Evolutionary conservation across 2,329 filamentous ascomycete species (phyloP), one percentile per base, ranked within the genome.

Genomic region (Xylariaceae sp.): DNA sequence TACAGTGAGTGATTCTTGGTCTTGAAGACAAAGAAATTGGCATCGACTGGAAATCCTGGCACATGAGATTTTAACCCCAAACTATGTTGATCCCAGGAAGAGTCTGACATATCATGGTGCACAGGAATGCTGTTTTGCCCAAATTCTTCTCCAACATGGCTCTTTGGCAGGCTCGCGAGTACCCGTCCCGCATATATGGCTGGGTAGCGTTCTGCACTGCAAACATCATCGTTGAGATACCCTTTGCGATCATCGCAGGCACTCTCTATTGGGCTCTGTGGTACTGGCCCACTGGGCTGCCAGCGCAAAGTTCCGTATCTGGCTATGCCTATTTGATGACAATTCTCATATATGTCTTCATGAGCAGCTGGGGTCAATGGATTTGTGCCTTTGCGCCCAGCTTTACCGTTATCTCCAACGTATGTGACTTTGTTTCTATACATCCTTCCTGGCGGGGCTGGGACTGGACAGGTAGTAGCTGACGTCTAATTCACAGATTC

Each of bases 271-370:
- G 79, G 75, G 67, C 83, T 0, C 69, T 89, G 0, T 91, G 87
- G 86, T 92, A 92, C 69, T 92, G 80, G 66, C 80, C 87, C 0
- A 80, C 84, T 0, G 88, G 89, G 0, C 72, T 91, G 1, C 86
- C 87, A 0, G 76, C 75, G 0, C 80, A 86, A 52, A 78, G 80
- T 32, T 75, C 76, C 1, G 80, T 80, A 0, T 80, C 86, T 0
- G 89, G 88, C 11, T 92, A 91, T 65, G 80, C 85, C 14, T 92
- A 87, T 71, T 70, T 92, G 22, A 90, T 94, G 85, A 81, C 80
- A 1, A 71, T 91, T 61, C 75, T 92, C 0, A 90, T 90, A 71
- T 89, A 83, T 72, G 67, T 91, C 7, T 91, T 90, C 75, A 80
- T 84, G 65, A 79, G 78, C 31, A 83, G 76, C 57, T 91, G 85